A percentile compares a stretch with the other conserved stretches of the same genome.
phyloP scores from a whole-genome alignment of 768 basidiomycete genomes.

The Lactifluus rugatus region DNA sequence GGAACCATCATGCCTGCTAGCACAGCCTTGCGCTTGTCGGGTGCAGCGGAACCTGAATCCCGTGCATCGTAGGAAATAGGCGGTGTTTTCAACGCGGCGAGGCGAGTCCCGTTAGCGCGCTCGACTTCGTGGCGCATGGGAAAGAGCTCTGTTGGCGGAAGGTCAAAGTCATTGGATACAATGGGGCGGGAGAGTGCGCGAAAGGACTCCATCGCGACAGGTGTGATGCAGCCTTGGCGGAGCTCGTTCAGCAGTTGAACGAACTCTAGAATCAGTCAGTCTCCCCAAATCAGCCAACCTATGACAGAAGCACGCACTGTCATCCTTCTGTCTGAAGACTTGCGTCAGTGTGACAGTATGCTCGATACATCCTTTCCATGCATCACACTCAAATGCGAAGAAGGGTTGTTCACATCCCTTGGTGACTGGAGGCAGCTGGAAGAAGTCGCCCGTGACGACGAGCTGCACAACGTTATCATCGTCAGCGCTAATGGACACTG shows the following conservation, averaged over 20 bases:
- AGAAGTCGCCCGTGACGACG: constrained; percentile 57
- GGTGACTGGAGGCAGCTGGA: constrained; percentile 52
- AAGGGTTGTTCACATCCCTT: constrained; percentile 35
- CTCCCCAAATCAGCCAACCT: background rate
- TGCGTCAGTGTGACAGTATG: constrained; percentile 56
- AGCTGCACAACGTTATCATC: constrained; percentile 28
- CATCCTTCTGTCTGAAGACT: constrained; percentile 70
- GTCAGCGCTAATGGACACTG: constrained; percentile 26
- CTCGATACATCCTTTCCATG: constrained; percentile 49
- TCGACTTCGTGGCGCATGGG: constrained; percentile 64
- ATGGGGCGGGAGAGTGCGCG: constrained; percentile 33
- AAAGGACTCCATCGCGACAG: constrained; percentile 39
- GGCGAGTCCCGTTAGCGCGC: constrained; percentile 45
- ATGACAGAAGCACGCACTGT: constrained; percentile 34
- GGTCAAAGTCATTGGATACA: constrained; percentile 24
- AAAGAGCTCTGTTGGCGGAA: constrained; percentile 46
- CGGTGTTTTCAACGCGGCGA: constrained; percentile 37
- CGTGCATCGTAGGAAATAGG: constrained; percentile 37
- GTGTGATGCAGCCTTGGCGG: constrained; percentile 48
- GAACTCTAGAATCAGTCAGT: constrained; percentile 36
- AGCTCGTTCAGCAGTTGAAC: constrained; percentile 70
- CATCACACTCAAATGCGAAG: constrained; percentile 57
- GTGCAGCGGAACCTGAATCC: constrained; percentile 39
- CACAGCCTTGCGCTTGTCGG: constrained; percentile 40
- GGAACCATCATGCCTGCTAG: too few species aligned